These are phyloP conservation scores for Penicillium janthinellum DNA, from an alignment of 2,329 filamentous ascomycete genomes.

Conservation along the genomic window DNA sequence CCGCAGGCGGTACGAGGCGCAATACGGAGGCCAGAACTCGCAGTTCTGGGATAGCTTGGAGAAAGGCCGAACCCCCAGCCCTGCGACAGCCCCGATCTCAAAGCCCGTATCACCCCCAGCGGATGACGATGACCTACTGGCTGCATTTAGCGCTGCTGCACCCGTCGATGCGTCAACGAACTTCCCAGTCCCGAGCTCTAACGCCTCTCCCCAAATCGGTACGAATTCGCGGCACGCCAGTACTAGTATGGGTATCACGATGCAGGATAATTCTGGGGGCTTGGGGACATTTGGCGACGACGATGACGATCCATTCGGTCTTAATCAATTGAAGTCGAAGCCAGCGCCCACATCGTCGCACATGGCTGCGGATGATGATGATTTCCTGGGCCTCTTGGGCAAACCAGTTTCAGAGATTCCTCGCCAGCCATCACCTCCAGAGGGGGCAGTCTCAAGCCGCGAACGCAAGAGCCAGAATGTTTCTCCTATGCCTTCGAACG, in stretches of 20 bases:
- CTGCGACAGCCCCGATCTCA: slow-evolving; percentile 50
- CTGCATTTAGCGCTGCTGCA: slow-evolving; percentile 62
- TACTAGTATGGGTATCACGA: slow-evolving; percentile 19
- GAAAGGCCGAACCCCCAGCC: slow-evolving; percentile 51
- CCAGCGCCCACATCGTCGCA: slow-evolving; percentile 51
- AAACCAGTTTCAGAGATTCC: slow-evolving; percentile 60
- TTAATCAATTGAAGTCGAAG: slow-evolving; percentile 64
- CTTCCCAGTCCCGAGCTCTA: slow-evolving; percentile 53
- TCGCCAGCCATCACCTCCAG: slow-evolving; percentile 33
- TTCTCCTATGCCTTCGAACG: slow-evolving; percentile 43
- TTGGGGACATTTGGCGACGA: slow-evolving; percentile 63
- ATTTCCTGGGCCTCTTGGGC: slow-evolving; percentile 63
- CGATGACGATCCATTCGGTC: slow-evolving; percentile 85
- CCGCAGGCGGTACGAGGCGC: slow-evolving; percentile 69
- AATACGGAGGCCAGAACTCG: slow-evolving; percentile 69
- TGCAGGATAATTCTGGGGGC: slow-evolving; percentile 26
- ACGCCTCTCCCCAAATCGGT: slow-evolving; percentile 32
- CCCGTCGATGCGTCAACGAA: slow-evolving; percentile 62
- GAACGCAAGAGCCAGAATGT: slow-evolving; percentile 18
- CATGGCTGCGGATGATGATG: slow-evolving; percentile 59
- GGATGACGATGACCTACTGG: slow-evolving; percentile 61
- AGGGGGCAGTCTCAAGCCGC: slow-evolving; percentile 10
- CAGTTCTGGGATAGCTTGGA: slow-evolving; percentile 77
- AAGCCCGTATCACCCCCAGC: slow-evolving; percentile 50
- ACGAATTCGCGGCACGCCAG: slow-evolving; percentile 13